Percentiles rank a stretch among this genome's conserved stretches.
Evolutionary conservation across 116 monocot genomes (phyloP).

Genomic region (Posidonia oceanica): DNA sequence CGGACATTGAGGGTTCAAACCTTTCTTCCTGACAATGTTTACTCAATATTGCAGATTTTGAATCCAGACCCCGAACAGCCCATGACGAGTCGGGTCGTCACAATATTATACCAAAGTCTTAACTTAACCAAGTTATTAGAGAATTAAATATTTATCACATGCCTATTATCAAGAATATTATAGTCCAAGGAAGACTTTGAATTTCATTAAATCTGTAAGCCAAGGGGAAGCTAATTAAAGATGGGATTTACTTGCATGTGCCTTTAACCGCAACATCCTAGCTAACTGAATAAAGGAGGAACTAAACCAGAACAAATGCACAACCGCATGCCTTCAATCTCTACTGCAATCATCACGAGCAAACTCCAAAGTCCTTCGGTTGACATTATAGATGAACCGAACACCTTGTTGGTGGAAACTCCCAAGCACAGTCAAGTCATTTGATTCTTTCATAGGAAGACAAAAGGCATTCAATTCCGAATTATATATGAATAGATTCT

Average conservation of each 20-base stretch:
- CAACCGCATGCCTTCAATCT: neutral
- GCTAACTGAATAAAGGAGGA: no score
- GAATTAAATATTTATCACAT: no score
- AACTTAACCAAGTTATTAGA: no score
- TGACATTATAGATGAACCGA: neutral
- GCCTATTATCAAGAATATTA: no score
- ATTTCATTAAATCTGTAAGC: no score
- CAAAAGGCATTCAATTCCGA: neutral
- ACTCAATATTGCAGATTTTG: conserved; percentile 83
- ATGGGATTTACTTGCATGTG: no score
- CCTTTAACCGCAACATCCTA: no score
- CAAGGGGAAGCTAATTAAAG: no score
- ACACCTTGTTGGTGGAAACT: neutral
- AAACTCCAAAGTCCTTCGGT: neutral
- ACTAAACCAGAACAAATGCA: no score
- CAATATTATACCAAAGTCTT: conserved; percentile 48
- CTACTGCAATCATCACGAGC: neutral
- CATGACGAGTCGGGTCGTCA: conserved; percentile 88
- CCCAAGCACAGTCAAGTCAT: neutral
- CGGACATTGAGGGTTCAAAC: conserved; percentile 69
- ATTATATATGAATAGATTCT: neutral
- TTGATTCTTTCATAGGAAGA: neutral
- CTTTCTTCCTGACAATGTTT: conserved; percentile 45
- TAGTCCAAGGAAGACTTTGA: no score
- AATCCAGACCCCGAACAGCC: conserved; percentile 54